Base-by-base conservation (phyloP, 352 stramenopile genomes). In the Peronospora belbahrii region DNA sequence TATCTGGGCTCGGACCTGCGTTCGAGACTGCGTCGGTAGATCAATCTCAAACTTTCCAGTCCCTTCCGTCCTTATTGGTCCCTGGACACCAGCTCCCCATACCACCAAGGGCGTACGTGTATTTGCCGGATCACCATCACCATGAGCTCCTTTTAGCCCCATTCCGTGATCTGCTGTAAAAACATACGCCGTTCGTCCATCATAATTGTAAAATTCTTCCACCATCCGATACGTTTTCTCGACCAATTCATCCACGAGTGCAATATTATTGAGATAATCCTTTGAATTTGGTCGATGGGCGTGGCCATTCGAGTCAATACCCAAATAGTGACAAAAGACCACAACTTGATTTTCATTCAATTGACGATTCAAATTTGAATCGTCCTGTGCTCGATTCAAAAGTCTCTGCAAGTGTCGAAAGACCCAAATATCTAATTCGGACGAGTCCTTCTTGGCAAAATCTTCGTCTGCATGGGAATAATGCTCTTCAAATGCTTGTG, bases 131-230 rank as follows among this genome's bases (percentile, higher is more conserved):
- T 90, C 77, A 15, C 82, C 82, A 45, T 94, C 79, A 10, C 77
- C 82, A 48, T 94, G 82, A 2, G 82, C 77, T 19, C 79, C 82
- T 51, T 91, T 85, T 44, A 81, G 60, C 17, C 78, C 83, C 82
- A 94, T 94, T 7, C 82, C 79, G 49, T 94, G 82, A 50, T 94
- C 82, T 2, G 82, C 80, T 3, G 67, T 94, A 52, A 94, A 91
- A 19, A 94, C 66, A 38, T 83, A 94, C 7, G 82, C 70, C 2
- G 82, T 94, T 8, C 54, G 49, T 39, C 59, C 70, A 54, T 91
- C 82, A 15, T 80, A 62, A 34, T 63, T 62, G 45, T 80, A 87
- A 38, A 83, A 88, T 6, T 81, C 74, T 31, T 89, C 73, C 10
- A 89, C 42, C 25, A 87, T 47, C 0, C 49, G 52, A 30, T 75